Evolutionary conservation across 208 protist genomes (phyloP).

Genomic region (Trypanosoma caninum): DNA sequence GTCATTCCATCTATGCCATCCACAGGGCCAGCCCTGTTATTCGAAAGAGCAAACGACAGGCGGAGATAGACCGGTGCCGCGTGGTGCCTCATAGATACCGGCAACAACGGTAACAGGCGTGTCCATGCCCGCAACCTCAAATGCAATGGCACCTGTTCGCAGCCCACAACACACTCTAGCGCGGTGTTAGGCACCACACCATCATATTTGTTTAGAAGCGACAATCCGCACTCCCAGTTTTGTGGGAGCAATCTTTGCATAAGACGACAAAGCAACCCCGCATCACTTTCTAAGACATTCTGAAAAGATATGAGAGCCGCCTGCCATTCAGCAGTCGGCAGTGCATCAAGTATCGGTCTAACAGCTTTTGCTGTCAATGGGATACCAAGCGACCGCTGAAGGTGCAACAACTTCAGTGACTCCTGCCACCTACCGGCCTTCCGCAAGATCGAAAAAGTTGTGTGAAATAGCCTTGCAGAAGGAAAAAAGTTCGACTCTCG

Average conservation of each 20-base stretch:
- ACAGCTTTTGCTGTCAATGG: not conserved
- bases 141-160: conserved; percentile 10
- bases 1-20: conserved; percentile 7
- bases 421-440: conserved; percentile 9
- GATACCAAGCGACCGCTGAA: conserved; percentile 4
- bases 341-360: not conserved
- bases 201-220: conserved; percentile 2
- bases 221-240: conserved; percentile 14
- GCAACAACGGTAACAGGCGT: conserved; percentile 15
- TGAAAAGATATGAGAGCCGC: conserved; percentile 3
- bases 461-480: conserved; percentile 8
- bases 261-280: conserved; percentile 5
- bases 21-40: not conserved
- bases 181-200: conserved; percentile 8
- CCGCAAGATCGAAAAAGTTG: conserved; percentile 12
- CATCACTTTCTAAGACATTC: not conserved
- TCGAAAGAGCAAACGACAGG: conserved; percentile 7
- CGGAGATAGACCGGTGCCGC: conserved; percentile 17
- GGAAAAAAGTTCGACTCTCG: not conserved
- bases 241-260: conserved; percentile 1
- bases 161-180: conserved; percentile 10
- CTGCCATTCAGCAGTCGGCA: conserved; percentile 4
- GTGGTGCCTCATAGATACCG: conserved; percentile 19
- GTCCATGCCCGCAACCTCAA: conserved; percentile 12
- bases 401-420: conserved; percentile 7